Evolutionary conservation across 2,329 filamentous ascomycete species (phyloP).

Genomic region (Fusarium euwallaceae): DNA sequence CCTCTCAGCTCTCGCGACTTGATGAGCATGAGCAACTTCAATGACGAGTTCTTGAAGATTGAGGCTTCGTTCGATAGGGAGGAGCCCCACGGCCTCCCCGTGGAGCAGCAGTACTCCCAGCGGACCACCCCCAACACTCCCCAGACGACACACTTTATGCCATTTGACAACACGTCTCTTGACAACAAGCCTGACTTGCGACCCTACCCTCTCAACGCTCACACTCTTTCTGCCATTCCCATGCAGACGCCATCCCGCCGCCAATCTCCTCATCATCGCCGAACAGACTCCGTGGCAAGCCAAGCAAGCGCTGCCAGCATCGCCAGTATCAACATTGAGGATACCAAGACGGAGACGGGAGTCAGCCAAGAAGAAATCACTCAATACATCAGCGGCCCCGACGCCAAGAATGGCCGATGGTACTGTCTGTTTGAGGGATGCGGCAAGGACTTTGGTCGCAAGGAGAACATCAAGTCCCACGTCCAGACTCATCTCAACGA

Average conservation of each 20-base stretch:
- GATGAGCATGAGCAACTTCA: slow-evolving; percentile 65
- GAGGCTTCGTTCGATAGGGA: slow-evolving; percentile 52
- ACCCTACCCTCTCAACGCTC: slow-evolving; percentile 41
- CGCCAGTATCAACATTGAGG: slow-evolving; percentile 73
- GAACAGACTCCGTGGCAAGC: slow-evolving; percentile 72
- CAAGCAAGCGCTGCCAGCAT: slow-evolving; percentile 71
- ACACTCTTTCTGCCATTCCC: slow-evolving; percentile 32
- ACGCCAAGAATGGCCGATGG: slow-evolving; percentile 82
- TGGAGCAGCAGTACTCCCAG: slow-evolving; percentile 61
- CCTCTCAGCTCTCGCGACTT: slow-evolving; percentile 69
- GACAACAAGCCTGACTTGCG: slow-evolving; percentile 59
- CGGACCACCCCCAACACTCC: slow-evolving; percentile 66
- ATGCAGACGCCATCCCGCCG: slow-evolving; percentile 39
- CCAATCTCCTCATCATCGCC: slow-evolving; percentile 63
- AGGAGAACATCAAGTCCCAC: slow-evolving; percentile 99
- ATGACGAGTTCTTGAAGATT: slow-evolving; percentile 59
- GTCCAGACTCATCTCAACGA: slow-evolving; percentile 98
- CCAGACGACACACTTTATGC: slow-evolving; percentile 58
- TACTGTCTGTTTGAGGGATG: slow-evolving; percentile 83
- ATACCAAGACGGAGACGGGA: slow-evolving; percentile 81
- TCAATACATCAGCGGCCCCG: slow-evolving; percentile 79
- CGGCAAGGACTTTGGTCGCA: slow-evolving; percentile 91
- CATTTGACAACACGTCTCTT: slow-evolving; percentile 51
- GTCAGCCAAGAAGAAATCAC: slow-evolving; percentile 89
- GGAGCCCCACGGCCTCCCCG: slow-evolving; percentile 54